Percentiles rank a stretch among this genome's conserved stretches.
Evolutionary conservation across 2,329 filamentous ascomycete genomes (phyloP).

Genomic region (Trichoderma breve): DNA sequence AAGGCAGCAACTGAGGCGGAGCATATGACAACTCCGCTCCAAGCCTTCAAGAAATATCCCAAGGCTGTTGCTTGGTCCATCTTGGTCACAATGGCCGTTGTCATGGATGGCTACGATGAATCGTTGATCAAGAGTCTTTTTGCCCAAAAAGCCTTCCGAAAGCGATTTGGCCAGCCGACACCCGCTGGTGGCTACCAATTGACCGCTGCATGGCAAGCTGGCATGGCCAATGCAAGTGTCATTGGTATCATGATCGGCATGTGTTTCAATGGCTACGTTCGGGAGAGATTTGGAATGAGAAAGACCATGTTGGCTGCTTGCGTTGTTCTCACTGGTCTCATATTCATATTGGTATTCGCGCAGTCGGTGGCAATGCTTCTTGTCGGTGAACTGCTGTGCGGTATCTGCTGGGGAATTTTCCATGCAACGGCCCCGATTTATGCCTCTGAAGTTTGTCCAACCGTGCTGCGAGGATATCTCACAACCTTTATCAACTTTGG

Average conservation of each 20-base stretch:
- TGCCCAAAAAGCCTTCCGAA: constrained; percentile 29
- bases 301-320: constrained; percentile 39
- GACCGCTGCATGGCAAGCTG: background rate
- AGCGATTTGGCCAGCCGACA: background rate
- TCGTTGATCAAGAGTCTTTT: constrained; percentile 35
- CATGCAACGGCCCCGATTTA: constrained; percentile 1
- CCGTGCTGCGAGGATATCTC: background rate
- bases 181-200: background rate
- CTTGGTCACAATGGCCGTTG: constrained; percentile 36
- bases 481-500: background rate
- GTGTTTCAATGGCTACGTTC: background rate
- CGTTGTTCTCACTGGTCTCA: constrained; percentile 36
- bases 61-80: constrained; percentile 39
- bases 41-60: constrained; percentile 32
- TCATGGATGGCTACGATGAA: constrained; percentile 45
- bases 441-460: background rate
- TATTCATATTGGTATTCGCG: constrained; percentile 40
- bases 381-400: constrained; percentile 39
- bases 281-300: constrained; percentile 38
- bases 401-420: constrained; percentile 38
- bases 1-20: background rate
- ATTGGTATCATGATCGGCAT: background rate
- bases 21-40: background rate
- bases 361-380: background rate
- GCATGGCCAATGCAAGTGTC: background rate